Conservation (phyloP, 768 basidiomycete species). For the Mycena crocata region DNA sequence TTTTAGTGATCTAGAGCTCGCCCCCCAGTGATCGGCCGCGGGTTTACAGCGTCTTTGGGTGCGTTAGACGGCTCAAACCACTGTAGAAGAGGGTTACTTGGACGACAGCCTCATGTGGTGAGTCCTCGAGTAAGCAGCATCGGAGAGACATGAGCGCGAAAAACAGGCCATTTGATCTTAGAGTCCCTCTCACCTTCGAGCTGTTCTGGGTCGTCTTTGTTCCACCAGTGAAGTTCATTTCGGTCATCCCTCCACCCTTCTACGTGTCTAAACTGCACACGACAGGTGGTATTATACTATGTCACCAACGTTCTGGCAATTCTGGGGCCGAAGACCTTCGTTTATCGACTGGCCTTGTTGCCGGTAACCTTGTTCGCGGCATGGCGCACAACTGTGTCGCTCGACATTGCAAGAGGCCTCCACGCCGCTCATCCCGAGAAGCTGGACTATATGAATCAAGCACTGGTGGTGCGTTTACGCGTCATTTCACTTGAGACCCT, state of each 20-base stretch:
- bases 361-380: constrained; percentile 59
- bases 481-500: constrained; percentile 3
- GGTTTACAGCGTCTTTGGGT: neutral
- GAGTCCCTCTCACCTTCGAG: too few species aligned
- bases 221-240: too few species aligned
- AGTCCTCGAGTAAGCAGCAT: neutral
- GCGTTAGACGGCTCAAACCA: too few species aligned
- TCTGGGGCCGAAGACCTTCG: constrained; percentile 55
- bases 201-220: too few species aligned
- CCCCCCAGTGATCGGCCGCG: neutral
- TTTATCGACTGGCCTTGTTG: constrained; percentile 59
- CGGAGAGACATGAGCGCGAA: too few species aligned
- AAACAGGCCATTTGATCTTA: constrained; percentile 18
- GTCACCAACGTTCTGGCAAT: constrained; percentile 62
- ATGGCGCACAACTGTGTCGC: constrained; percentile 55
- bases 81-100: too few species aligned
- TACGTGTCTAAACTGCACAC: constrained; percentile 1
- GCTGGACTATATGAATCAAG: constrained; percentile 57
- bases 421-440: constrained; percentile 40
- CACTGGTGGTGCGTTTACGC: constrained; percentile 51
- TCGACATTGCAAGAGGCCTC: constrained; percentile 53
- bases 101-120: too few species aligned
- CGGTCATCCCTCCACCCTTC: too few species aligned
- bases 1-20: too few species aligned
- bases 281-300: constrained; percentile 50